Base-by-base conservation (phyloP, 441 rosid species). In the Theobroma grandiflorum region DNA sequence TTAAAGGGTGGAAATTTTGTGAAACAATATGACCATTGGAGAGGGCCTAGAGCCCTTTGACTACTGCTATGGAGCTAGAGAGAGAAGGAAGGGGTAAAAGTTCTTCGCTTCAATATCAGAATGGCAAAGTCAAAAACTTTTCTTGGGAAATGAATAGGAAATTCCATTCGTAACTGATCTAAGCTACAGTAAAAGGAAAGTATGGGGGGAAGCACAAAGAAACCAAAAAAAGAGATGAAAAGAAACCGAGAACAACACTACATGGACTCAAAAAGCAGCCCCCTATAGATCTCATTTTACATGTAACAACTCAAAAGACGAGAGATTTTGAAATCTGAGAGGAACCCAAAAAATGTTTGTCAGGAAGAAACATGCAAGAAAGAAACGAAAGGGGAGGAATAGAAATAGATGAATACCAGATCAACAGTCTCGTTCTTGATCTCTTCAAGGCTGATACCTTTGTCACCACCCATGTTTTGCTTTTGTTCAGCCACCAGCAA, bases 351-450 rank as follows among this genome's bases (percentile, higher is more conserved):
- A 33, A 14, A 12, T 6, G 26, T 9, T 67, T 7, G 1, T 64
- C 8, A 4, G 6, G 6, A 40, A 9, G 53, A 42, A 40, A 47
- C 33, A 35, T 22, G 47, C 12, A 53, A 37, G 0, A 53, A 10
- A 11, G 40, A 10, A 20, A 40, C n/a, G 22, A 42, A 50, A 53
- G 31, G 1, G 9, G 22, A 26, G 10, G n/a, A 18, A 16, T 2
- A 4, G 38, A 14, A 53, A 45, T 31, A 16, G 53, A 50, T 22
- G 50, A 4, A 72, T 89, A 89, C 93, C 91, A 90, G 87, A 88
- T 90, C 93, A 81, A 90, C 93, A 37, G 90, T 85, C 82, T 90
- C 93, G 74, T 85, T 90, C 87, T 84, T 90, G 86, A 90, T 87
- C 85, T 87, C 91, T 8, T 90, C 93, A 16, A 90, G 93, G 63